phyloP scores from a whole-genome alignment of 2,329 filamentous ascomycete genomes.

The Talaromyces sp. region DNA sequence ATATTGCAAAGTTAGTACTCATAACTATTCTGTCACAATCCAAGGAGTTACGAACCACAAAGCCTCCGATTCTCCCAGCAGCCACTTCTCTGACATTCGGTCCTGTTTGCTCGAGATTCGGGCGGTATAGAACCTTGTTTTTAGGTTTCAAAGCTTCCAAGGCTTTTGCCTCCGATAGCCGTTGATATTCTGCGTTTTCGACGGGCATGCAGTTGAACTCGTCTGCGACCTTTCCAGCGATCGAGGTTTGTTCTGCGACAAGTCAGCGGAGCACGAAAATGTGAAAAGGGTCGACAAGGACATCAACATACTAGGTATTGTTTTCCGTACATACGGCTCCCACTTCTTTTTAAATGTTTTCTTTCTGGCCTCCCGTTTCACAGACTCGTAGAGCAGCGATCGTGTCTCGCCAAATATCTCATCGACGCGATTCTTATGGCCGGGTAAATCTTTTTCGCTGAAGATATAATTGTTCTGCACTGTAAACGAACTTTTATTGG shows the following conservation, averaged over 20 bases:
- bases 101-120: slow-evolving; percentile 42
- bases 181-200: slow-evolving; percentile 64
- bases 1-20: background rate
- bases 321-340: slow-evolving; percentile 52
- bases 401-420: slow-evolving; percentile 40
- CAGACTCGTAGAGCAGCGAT: slow-evolving; percentile 42
- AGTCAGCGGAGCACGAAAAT: slow-evolving; percentile 6
- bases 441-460: slow-evolving; percentile 85
- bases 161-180: slow-evolving; percentile 55
- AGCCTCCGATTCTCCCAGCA: slow-evolving; percentile 35
- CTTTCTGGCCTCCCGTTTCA: slow-evolving; percentile 40
- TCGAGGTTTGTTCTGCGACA: slow-evolving; percentile 65
- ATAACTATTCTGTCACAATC: background rate
- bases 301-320: slow-evolving; percentile 64
- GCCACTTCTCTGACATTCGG: slow-evolving; percentile 56
- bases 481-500: slow-evolving; percentile 32
- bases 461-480: slow-evolving; percentile 88
- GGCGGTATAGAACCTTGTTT: slow-evolving; percentile 49
- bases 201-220: slow-evolving; percentile 72
- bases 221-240: slow-evolving; percentile 67
- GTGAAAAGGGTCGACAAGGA: background rate
- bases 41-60: slow-evolving; percentile 33
- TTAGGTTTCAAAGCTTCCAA: slow-evolving; percentile 58
- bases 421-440: slow-evolving; percentile 52
- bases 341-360: slow-evolving; percentile 49